Evolutionary conservation across 2,329 filamentous ascomycete species (phyloP), one percentile per base, ranked within the genome.

Genomic region (Chlorencoelia australis): DNA sequence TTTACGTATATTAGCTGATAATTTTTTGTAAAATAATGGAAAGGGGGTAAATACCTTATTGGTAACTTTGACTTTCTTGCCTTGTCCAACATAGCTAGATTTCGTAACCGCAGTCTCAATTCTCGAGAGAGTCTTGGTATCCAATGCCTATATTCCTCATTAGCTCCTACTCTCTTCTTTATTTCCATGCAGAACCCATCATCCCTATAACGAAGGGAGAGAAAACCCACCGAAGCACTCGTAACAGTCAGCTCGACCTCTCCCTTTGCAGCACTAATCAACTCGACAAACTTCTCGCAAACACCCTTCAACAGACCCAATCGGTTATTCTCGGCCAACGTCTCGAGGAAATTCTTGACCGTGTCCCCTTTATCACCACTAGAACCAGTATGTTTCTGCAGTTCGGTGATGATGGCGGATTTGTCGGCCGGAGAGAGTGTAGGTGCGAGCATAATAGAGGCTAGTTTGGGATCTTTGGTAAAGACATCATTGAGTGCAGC

Each of bases 21-120:
- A n/a, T n/a, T n/a, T n/a, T n/a, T n/a, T n/a, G n/a, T n/a, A n/a
- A n/a, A n/a, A n/a, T n/a, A n/a, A n/a, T n/a, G n/a, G n/a, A n/a
- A n/a, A n/a, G n/a, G n/a, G n/a, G n/a, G n/a, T n/a, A 31, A 47
- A 62, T 65, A 85, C 83, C 73, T 86, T 82, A 68, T 93, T 82
- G 54, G 86, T 84, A 56, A 96, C 82, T 81, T 94, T 96, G 65
- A 96, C 78, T 74, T 94, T 96, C 81, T 95, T 88, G 69, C 88
- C 88, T 63, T 82, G 75, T 59, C 81, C 79, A 54, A 88, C 77
- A 68, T 87, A 93, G 60, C 79, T 65, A 46, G 87, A 94, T 75
- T 95, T 96, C 67, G 79, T 61, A 56, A 96, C 79, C 54, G 88
- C 87, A 51, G 69, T 67, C 73, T 98, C 88, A 52, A 98, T 76